These are phyloP conservation scores for Fraxinus dipetala DNA, from an alignment of 305 asterid species.

Conservation along the genomic window DNA sequence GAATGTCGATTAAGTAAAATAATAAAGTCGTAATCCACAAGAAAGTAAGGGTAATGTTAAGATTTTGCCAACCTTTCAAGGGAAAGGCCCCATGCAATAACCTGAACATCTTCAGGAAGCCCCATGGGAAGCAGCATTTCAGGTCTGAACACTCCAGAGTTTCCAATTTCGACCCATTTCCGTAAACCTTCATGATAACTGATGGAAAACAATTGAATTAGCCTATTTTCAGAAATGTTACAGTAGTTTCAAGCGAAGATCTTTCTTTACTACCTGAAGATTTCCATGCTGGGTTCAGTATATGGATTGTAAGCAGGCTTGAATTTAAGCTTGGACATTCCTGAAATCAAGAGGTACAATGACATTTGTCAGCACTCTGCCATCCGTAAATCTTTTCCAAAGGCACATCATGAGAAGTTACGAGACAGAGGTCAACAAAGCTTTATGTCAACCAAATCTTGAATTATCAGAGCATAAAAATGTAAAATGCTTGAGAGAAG, in stretches of 20 bases:
- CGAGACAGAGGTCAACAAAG: not conserved
- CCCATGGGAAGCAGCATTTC: conserved; percentile 99
- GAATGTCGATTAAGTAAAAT: not conserved
- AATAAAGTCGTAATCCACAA: not conserved
- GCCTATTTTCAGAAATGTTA: conserved; percentile 8
- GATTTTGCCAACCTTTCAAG: conserved; percentile 66
- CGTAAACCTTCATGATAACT: conserved; percentile 92
- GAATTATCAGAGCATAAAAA: not conserved
- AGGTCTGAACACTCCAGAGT: conserved; percentile 98
- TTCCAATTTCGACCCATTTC: conserved; percentile 97
- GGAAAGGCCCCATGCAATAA: conserved; percentile 99
- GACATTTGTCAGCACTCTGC: conserved; percentile 1
- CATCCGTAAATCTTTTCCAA: not conserved
- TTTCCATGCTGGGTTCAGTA: conserved; percentile 99
- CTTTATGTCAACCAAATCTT: not conserved
- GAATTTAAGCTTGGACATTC: conserved; percentile 93
- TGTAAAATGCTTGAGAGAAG: not conserved
- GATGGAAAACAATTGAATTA: conserved; percentile 18
- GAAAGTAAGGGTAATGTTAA: not conserved
- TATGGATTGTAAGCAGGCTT: conserved; percentile 98
- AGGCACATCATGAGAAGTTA: not conserved
- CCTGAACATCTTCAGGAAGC: conserved; percentile 91
- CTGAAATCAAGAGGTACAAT: conserved; percentile 38
- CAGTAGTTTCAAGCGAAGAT: not conserved
- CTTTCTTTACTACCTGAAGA: conserved; percentile 61